Evolutionary conservation across 2,329 filamentous ascomycete genomes (phyloP).

Genomic region (Colletotrichum sp.): DNA sequence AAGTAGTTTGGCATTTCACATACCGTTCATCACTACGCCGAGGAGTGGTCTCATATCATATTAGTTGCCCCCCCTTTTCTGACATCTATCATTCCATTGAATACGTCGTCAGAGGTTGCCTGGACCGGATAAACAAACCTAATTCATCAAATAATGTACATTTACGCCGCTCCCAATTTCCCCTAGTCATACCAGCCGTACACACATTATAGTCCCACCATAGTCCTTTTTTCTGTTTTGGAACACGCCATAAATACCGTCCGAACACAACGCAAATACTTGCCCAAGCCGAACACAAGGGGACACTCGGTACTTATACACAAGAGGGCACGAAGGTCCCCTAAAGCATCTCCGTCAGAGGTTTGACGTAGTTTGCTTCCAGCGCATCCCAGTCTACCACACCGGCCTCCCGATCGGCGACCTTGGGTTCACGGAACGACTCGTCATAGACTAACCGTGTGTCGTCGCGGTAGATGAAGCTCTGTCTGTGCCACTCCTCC

Average conservation of each 20-base stretch:
- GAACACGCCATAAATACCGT: background rate
- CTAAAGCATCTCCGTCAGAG: background rate
- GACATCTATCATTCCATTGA: background rate
- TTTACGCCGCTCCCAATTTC: background rate
- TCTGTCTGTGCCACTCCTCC: constrained; percentile 20
- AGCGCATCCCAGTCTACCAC: constrained; percentile 21
- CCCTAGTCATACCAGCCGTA: background rate
- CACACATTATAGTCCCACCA: background rate
- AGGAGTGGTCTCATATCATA: background rate
- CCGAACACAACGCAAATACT: background rate
- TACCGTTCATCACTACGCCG: background rate
- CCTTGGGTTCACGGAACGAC: background rate
- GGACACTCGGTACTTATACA: background rate
- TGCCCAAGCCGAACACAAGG: background rate
- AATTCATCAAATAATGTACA: background rate
- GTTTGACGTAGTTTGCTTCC: constrained; percentile 20
- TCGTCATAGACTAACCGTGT: constrained; percentile 18
- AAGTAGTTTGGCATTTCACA: background rate
- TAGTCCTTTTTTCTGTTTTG: background rate
- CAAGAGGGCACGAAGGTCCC: background rate
- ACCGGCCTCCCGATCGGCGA: constrained; percentile 11
- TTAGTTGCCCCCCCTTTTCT: background rate
- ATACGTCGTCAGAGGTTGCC: background rate
- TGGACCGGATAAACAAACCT: background rate
- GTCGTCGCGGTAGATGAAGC: constrained; percentile 15